Percentiles rank a stretch among this genome's conserved stretches.
phyloP scores from a whole-genome alignment of 1,284 basidiomycete genomes.

The Tylopilus sp. region DNA sequence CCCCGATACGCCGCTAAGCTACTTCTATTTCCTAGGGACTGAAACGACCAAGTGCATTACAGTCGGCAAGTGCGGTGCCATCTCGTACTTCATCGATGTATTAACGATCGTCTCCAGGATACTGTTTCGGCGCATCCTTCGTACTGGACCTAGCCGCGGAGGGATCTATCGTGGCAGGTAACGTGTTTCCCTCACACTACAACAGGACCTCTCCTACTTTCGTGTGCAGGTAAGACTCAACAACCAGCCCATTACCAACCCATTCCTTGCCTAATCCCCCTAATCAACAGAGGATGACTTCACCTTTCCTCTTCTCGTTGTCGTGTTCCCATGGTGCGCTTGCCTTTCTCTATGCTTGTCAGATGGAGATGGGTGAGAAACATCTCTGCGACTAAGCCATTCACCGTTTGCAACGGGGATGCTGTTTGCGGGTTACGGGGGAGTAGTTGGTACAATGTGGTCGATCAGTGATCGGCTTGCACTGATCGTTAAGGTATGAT shows the following conservation, averaged over 20 bases:
- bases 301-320: constrained; percentile 23
- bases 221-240: constrained; percentile 43
- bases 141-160: constrained; percentile 45
- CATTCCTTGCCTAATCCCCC: background rate
- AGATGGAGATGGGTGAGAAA: no score
- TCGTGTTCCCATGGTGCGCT: constrained; percentile 15
- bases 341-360: constrained; percentile 34
- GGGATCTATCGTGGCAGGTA: constrained; percentile 47
- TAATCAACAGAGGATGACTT: constrained; percentile 32
- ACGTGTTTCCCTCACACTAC: background rate
- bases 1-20: background rate
- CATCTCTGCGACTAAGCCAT: no score
- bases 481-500: no score
- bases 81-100: background rate
- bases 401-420: no score
- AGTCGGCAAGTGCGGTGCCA: constrained; percentile 33
- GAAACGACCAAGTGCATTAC: constrained; percentile 34
- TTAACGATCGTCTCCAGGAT: constrained; percentile 36
- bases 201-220: constrained; percentile 51
- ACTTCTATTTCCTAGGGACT: constrained; percentile 5
- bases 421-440: no score
- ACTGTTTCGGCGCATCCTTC: constrained; percentile 57
- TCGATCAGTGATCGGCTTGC: no score
- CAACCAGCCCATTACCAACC: background rate
- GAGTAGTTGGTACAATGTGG: no score